Evolutionary conservation across 257 asterid species (phyloP), one percentile per base, ranked within the genome.

Genomic region (Orobanche coerulescens): DNA sequence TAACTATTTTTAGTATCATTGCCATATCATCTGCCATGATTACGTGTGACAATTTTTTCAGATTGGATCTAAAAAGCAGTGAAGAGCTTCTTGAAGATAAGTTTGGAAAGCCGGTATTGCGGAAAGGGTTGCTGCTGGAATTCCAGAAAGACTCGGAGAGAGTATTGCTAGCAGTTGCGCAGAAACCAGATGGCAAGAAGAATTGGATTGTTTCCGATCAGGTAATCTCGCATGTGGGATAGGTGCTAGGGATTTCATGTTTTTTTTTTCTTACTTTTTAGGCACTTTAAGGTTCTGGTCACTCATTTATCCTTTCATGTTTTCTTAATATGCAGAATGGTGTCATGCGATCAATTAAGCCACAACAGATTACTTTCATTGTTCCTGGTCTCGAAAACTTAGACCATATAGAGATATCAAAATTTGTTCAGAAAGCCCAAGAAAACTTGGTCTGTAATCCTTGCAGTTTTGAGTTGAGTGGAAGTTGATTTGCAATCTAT

Each of bases 141-240:
- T 93, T 89, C 81, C 86, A 79, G 88, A 89, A 93, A 81, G 98
- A 84, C 60, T 8, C 95, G 0, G 95, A 82, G n/a, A 81, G 91
- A 76, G 76, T 82, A 60, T 66, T 86, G 71, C 82, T 93, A 22
- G 98, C 94, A 22, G 98, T 89, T 75, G 88, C 79, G 42, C 94
- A 81, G 73, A 86, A 71, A 80, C 98, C 95, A 9, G 97, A 93
- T 71, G 99, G 99, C 59, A 93, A 93, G 77, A 93, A 80, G 83
- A 93, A 89, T 67, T 93, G 99, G 97, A 83, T 82, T 77, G 99
- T 93, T 66, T 77, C 74, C 5, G 97, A 93, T 79, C 96, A 93
- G 99, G 99, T 93, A 51, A 67, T 64, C 56, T 60, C 61, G 68
- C 80, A 19, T 74, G 71, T 69, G 39, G 68, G 48, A 75, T 77